Percentiles rank a stretch among this genome's conserved stretches.
Evolutionary conservation across 2,329 filamentous ascomycete species (phyloP).

Genomic region (Fusarium illudens): DNA sequence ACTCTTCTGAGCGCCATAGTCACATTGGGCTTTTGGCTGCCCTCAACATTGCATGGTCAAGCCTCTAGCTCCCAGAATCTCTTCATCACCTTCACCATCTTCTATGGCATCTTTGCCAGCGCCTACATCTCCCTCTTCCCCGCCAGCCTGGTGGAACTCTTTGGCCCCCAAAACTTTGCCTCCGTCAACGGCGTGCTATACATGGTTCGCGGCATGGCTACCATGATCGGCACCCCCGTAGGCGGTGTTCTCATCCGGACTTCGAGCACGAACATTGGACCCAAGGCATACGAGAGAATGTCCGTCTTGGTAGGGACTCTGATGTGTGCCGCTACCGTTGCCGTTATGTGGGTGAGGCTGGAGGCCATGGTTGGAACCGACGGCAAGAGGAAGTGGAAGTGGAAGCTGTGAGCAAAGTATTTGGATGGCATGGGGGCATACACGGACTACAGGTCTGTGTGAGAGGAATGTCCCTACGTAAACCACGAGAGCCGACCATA

Average conservation of each 20-base stretch:
- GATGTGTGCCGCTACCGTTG: background rate
- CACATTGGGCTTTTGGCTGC: background rate
- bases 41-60: background rate
- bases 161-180: background rate
- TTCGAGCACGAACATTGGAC: background rate
- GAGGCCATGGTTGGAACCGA: conserved; percentile 8
- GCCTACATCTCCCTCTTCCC: background rate
- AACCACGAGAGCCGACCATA: no score
- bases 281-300: background rate
- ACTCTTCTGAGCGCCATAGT: background rate
- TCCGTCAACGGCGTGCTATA: background rate
- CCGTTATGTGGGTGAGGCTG: background rate
- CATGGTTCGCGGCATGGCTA: background rate
- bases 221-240: background rate
- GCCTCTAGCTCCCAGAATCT: background rate
- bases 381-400: conserved; percentile 5
- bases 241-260: background rate
- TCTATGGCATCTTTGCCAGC: background rate
- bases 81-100: background rate
- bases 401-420: background rate
- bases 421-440: no score
- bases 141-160: background rate
- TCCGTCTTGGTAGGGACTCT: background rate
- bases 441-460: no score
- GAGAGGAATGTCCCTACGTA: background rate